phyloP scores from a whole-genome alignment of 108 stramenopile species.

The Nitzschia inconspicua region DNA sequence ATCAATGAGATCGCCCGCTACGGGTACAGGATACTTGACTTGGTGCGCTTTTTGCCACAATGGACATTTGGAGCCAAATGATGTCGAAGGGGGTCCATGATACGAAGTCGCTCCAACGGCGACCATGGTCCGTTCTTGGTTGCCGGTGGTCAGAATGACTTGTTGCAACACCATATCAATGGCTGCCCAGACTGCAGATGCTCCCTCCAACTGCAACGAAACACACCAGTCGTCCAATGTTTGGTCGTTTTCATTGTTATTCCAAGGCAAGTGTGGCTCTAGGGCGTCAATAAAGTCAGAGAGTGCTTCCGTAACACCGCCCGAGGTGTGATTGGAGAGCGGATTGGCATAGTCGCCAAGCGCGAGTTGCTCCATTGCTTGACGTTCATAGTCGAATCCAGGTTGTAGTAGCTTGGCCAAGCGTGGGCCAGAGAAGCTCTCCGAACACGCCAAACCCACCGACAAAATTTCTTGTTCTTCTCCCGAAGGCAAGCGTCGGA shows the following conservation, averaged over 20 bases:
- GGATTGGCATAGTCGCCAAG: slow-evolving; percentile 35
- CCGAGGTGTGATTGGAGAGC: slow-evolving; percentile 52
- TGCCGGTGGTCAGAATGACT: slow-evolving; percentile 13
- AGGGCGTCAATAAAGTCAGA: slow-evolving; percentile 37
- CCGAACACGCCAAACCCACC: slow-evolving; percentile 50
- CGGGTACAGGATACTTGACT: slow-evolving; percentile 50
- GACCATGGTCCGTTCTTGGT: slow-evolving; percentile 32
- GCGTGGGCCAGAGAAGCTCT: slow-evolving; percentile 47
- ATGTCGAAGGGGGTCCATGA: slow-evolving; percentile 62
- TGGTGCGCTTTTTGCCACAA: slow-evolving; percentile 39
- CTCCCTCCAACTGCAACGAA: slow-evolving; percentile 57
- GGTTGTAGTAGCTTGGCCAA: slow-evolving; percentile 30
- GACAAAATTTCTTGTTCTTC: slow-evolving; percentile 36
- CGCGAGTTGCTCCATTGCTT: slow-evolving; percentile 35
- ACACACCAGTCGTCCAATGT: slow-evolving; percentile 66
- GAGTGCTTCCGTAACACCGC: slow-evolving; percentile 38
- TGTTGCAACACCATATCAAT: slow-evolving; percentile 53
- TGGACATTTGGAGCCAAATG: slow-evolving; percentile 44
- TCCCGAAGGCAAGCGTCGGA: slow-evolving; percentile 24
- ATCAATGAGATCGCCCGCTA: slow-evolving; percentile 31
- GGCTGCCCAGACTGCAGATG: slow-evolving; percentile 51
- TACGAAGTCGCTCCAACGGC: slow-evolving; percentile 49
- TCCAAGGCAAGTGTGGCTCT: slow-evolving; percentile 43
- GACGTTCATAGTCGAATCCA: slow-evolving; percentile 46
- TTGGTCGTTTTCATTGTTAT: slow-evolving; percentile 3